Base-by-base conservation (phyloP, 192 early-diverging fungal species). In the Rhizoclosmatium globosum region DNA sequence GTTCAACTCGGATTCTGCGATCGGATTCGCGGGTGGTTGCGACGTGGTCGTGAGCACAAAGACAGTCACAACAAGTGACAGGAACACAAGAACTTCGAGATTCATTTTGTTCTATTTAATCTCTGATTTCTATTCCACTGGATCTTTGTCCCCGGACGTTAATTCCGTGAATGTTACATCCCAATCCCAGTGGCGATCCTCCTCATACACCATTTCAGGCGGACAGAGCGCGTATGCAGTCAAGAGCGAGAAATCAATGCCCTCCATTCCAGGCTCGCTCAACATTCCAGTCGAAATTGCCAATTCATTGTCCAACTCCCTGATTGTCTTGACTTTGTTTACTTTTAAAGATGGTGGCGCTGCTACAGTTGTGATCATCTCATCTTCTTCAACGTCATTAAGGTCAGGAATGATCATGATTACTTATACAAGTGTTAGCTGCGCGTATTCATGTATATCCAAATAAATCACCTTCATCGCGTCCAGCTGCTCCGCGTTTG, bases 111-210 rank as follows among this genome's bases (percentile, higher is more conserved):
- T 31, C 31, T 31, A 31, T 31, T 31, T 31, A 31, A 31, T 31
- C 31, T 31, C 31, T 31, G 0, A 31, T 31, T 0, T 31, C 31
- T 31, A 31, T 31, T 31, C 31, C 31, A 31, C 31, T 31, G 6
- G 41, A 64, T 6, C 23, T 23, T 64, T 21, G 0, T 74, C 59
- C 9, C n/a, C 73, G 7, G 73, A 45, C 7, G 73, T 21, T 13
- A 82, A 17, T 43, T 83, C 82, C 9, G 82, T 83, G 57, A 83
- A 87, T 3, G 82, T 65, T 3, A 87, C 82, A 61, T 87, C 86
- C 86, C 86, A 87, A 42, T 87, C 86, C 86, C 86, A 87, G 43
- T 67, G 86, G 17, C 64, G 64, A 60, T 87, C 84, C 43, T 84
- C 74, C 47, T 87, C 86, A 45, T 73, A 56, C 3, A 82, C 68